A percentile compares a stretch with the other conserved stretches of the same genome.
phyloP scores from a whole-genome alignment of 2,329 filamentous ascomycete genomes.

The Penicillium digitatum region DNA sequence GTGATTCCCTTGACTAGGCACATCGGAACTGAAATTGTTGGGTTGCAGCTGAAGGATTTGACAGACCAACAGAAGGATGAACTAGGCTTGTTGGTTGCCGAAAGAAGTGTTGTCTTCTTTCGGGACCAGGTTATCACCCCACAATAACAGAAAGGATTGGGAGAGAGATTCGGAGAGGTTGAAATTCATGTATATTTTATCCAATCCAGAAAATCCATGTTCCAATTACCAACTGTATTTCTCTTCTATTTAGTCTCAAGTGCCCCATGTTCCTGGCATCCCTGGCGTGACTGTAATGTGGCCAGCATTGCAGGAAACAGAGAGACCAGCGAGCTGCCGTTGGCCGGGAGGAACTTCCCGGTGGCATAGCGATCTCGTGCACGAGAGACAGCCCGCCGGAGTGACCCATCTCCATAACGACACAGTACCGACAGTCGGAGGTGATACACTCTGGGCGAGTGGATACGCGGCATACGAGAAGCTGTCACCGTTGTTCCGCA shows the following conservation, averaged over 20 bases:
- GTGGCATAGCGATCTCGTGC: slow-evolving; percentile 69
- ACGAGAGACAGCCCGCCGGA: slow-evolving; percentile 66
- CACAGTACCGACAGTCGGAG: slow-evolving; percentile 60
- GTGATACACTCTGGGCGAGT: slow-evolving; percentile 69
- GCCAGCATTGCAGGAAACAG: slow-evolving; percentile 64
- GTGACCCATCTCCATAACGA: slow-evolving; percentile 69
- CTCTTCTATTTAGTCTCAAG: slow-evolving; percentile 56
- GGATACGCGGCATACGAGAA: slow-evolving; percentile 71
- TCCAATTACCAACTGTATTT: not conserved
- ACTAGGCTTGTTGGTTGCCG: slow-evolving; percentile 59
- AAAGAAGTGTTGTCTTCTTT: slow-evolving; percentile 64
- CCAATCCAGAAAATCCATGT: not conserved
- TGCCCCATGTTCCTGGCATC: slow-evolving; percentile 64
- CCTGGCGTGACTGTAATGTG: slow-evolving; percentile 64
- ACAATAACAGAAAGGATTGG: slow-evolving; percentile 60
- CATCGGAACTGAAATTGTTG: slow-evolving; percentile 63
- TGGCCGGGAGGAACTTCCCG: slow-evolving; percentile 63
- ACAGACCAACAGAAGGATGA: slow-evolving; percentile 59
- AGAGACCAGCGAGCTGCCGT: slow-evolving; percentile 59
- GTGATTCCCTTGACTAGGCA: slow-evolving; percentile 59
- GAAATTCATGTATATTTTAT: slow-evolving; percentile 60
- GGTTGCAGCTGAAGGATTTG: slow-evolving; percentile 60
- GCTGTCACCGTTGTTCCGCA: slow-evolving; percentile 64
- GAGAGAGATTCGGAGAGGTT: slow-evolving; percentile 61
- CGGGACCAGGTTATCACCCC: slow-evolving; percentile 59